Evolutionary conservation across 2,329 filamentous ascomycete species (phyloP), one percentile per base, ranked within the genome.

Genomic region (Zymoseptoria pseudotritici): DNA sequence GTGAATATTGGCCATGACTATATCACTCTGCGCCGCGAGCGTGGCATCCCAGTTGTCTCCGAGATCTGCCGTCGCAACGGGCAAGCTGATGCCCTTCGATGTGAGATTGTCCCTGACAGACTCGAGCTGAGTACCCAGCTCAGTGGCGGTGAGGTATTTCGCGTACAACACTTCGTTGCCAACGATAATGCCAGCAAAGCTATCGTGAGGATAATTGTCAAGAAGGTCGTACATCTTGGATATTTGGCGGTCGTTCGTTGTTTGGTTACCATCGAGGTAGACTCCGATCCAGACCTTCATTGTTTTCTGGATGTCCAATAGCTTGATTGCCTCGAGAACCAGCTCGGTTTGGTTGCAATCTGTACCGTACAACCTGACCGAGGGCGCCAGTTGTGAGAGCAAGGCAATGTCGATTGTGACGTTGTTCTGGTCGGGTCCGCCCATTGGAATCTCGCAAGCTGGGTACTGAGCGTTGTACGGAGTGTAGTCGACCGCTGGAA

Each of bases 321-420:
- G 82, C 59, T 89, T 80, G 67, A 97, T 87, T 20, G 92, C 87
- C 68, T 94, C 87, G 8, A 97, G 79, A 0, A 95, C 84, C 89
- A 97, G 94, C 74, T 96, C 84, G 0, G 93, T 97, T 76, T 97
- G 93, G 75, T 97, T 97, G 81, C 93, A 97, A 77, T 97, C 93
- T 11, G 91, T 97, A 55, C 93, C 93, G 73, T 97, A 97, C 0
- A 97, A 80, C 7, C 93, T 87, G 54, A 97, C 83, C 2, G 86
- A 87, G 72, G 96, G 92, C 61, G 91, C 96, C 51, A 97, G 80
- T 73, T 96, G 91, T 11, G 89, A 91, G 56, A 97, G 84, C 9
- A 97, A 87, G 1, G 94, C 93, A 60, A 97, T 79, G 72, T 97
- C 93, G 57, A 90, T 86, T 0, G 94, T 97, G 65, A 97, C 82